These are phyloP conservation scores for Boletellus sp. DNA, from an alignment of 1,284 basidiomycete genomes.

Conservation along the genomic window DNA sequence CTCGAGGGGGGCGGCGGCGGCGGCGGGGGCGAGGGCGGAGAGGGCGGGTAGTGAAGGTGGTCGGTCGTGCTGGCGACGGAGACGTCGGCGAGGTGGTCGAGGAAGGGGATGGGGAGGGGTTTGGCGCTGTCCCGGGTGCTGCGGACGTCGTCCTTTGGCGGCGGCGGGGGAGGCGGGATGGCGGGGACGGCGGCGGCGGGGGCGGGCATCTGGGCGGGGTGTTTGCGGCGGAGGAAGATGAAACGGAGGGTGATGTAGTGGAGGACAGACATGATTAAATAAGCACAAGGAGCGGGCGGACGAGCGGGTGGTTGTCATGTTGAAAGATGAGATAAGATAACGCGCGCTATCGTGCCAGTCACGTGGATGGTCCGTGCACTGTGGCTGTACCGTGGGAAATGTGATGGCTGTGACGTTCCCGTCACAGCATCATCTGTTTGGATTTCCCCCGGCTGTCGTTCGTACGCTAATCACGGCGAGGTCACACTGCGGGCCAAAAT, in stretches of 20 bases:
- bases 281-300: not conserved
- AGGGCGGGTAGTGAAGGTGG: not conserved
- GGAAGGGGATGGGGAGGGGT: slow-evolving; percentile 21
- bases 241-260: slow-evolving; percentile 14
- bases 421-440: slow-evolving; percentile 30
- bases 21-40: slow-evolving; percentile 1
- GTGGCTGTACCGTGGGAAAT: slow-evolving; percentile 27
- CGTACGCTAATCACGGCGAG: slow-evolving; percentile 37
- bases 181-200: slow-evolving; percentile 2
- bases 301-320: not conserved
- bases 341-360: too few species aligned
- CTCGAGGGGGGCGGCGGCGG: slow-evolving; percentile 4
- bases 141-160: slow-evolving; percentile 23
- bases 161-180: slow-evolving; percentile 17
- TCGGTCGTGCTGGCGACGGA: not conserved
- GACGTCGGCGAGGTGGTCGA: slow-evolving; percentile 8
- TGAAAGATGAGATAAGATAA: slow-evolving; percentile 27
- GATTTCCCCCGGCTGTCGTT: slow-evolving; percentile 36
- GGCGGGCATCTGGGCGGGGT: slow-evolving; percentile 2
- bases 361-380: slow-evolving; percentile 29
- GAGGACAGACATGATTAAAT: slow-evolving; percentile 13
- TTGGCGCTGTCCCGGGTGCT: slow-evolving; percentile 10
- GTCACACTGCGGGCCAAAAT: slow-evolving; percentile 36
- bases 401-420: slow-evolving; percentile 27
- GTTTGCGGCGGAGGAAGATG: slow-evolving; percentile 18